A percentile compares a stretch with the other conserved stretches of the same genome.
Conservation (phyloP, 116 monocot genomes). For the Zostera marina region DNA sequence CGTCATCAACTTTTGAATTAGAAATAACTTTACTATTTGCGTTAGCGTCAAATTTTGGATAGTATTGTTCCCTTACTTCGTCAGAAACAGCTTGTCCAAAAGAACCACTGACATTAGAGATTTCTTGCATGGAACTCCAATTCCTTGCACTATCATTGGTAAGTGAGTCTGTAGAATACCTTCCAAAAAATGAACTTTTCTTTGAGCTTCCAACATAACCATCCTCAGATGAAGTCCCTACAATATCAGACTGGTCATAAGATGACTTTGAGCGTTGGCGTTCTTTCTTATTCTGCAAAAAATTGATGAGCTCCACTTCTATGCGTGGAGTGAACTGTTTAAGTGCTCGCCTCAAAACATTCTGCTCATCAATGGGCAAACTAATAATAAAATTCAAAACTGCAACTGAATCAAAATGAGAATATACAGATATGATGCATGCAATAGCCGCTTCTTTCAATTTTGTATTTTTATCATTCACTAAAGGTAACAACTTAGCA, state of each 20-base stretch:
- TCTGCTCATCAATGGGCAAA: conserved; percentile 78
- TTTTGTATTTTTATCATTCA: conserved; percentile 89
- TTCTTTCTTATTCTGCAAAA: conserved; percentile 93
- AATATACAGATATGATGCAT: conserved; percentile 81
- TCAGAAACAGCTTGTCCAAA: conserved; percentile 28
- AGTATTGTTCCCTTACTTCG: conserved; percentile 22
- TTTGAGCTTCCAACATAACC: conserved; percentile 50
- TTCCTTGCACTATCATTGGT: conserved; percentile 54
- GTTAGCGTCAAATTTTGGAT: conserved; percentile 20
- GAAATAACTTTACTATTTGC: conserved; percentile 20
- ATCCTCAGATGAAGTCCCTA: conserved; percentile 85
- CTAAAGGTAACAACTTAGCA: conserved; percentile 72
- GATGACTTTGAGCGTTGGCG: conserved; percentile 55
- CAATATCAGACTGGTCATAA: conserved; percentile 73
- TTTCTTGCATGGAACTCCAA: conserved; percentile 58
- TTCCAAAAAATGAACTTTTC: conserved; percentile 55
- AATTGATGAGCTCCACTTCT: conserved; percentile 90
- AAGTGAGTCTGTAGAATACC: conserved; percentile 59
- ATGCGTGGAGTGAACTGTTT: conserved; percentile 97
- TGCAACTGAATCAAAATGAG: conserved; percentile 77
- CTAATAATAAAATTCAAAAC: conserved; percentile 80
- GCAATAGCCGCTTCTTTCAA: conserved; percentile 85
- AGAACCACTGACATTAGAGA: conserved; percentile 21
- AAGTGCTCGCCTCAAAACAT: conserved; percentile 64
- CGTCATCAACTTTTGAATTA: conserved; percentile 24